phyloP scores from a whole-genome alignment of 257 asterid genomes.

The Oldenlandia corymbosa region DNA sequence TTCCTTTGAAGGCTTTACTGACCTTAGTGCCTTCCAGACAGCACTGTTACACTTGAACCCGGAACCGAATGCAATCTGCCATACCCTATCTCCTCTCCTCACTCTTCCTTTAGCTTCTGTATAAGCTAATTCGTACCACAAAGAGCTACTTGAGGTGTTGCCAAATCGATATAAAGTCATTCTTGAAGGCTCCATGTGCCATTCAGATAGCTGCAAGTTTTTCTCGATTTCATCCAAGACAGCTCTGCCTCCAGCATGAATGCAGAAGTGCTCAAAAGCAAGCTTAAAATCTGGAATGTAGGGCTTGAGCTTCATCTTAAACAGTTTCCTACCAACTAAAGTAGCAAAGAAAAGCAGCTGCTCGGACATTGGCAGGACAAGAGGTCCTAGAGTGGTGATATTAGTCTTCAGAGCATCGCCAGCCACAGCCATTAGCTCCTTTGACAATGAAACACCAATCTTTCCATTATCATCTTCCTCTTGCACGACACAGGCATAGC shows the following conservation, averaged over 20 bases:
- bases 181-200: conserved; percentile 42
- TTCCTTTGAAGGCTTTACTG: conserved; percentile 24
- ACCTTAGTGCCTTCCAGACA: conserved; percentile 38
- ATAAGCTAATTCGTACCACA: conserved; percentile 42
- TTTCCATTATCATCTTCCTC: conserved; percentile 32
- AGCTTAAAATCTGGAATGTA: conserved; percentile 37
- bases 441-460: conserved; percentile 34
- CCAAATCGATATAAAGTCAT: conserved; percentile 41
- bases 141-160: conserved; percentile 40
- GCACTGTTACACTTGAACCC: conserved; percentile 44
- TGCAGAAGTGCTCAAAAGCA: conserved; percentile 43
- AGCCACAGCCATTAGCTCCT: conserved; percentile 44
- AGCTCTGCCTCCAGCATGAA: conserved; percentile 45
- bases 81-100: conserved; percentile 33
- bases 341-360: conserved; percentile 36
- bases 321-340: conserved; percentile 26
- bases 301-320: conserved; percentile 36
- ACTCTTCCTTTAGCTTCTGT: conserved; percentile 40
- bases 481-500: conserved; percentile 34
- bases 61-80: conserved; percentile 45
- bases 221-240: conserved; percentile 42
- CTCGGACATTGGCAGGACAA: conserved; percentile 35
- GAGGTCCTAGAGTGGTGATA: conserved; percentile 38
- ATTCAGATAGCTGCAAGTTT: conserved; percentile 31
- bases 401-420: conserved; percentile 40